Evolutionary conservation across 768 basidiomycete species (phyloP), one percentile per base, ranked within the genome.

Genomic region (Rhodotorula paludigena): DNA sequence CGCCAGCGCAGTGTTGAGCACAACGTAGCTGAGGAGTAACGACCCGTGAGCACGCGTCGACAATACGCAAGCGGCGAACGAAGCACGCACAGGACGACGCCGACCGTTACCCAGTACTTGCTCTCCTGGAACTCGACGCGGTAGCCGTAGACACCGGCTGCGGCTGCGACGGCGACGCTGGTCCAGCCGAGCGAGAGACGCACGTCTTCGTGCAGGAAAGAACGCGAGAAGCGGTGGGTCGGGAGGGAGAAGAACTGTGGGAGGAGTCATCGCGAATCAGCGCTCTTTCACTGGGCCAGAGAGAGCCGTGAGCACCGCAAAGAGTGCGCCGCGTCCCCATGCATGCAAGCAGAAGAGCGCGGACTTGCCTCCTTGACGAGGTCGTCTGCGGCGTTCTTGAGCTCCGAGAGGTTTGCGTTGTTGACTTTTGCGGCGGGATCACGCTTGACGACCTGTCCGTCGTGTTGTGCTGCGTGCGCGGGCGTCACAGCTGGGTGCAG

Each of bases 181-280:
- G 86, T 80, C 89, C 91, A 97, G 36, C 94, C 94, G 20, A 97
- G 82, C 0, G 81, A 85, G 49, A 98, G 83, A 56, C 90, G 86
- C 18, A 96, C 86, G 76, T 96, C 92, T 3, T 90, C 91, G 74
- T 97, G 92, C 49, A 85, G 81, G 78, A 93, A 84, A 44, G 86
- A 90, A 77, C 89, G 89, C 66, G 88, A 89, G 82, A 92, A 97
- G 45, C 90, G 78, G 45, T 64, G 52, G 60, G 87, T 85, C 15
- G 89, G 88, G 62, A 87, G 83, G 60, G 88, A 85, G 49, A 93
- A 82, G 77, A 86, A 89, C 90, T 93, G 77, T n/a, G 63, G 20
- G n/a, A 47, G 33, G 20, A 38, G 35, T 14, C 15, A 42, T 20
- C n/a, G 25, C 28, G 14, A 10, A n/a, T 41, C 25, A 25, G 39